Evolutionary conservation across 1,139 yeast species (phyloP).

Genomic region (Zhuliangozyma blackwelliae): DNA sequence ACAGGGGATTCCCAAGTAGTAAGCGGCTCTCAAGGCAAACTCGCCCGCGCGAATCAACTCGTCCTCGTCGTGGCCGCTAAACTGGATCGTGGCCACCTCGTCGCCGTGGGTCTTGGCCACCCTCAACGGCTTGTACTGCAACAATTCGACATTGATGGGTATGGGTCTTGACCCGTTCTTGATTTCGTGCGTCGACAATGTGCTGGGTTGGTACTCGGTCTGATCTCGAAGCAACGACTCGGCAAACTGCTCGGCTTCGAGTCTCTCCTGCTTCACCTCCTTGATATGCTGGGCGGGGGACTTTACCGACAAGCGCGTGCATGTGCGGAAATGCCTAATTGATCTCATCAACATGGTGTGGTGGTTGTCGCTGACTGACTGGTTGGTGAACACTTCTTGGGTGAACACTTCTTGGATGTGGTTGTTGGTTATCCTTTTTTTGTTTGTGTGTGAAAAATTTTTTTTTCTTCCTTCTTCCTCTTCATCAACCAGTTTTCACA

Average conservation of each 20-base stretch:
- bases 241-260: constrained; percentile 28
- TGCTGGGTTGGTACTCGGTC: constrained; percentile 40
- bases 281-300: constrained; percentile 30
- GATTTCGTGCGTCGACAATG: constrained; percentile 28
- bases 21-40: constrained; percentile 87
- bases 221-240: constrained; percentile 25
- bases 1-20: constrained; percentile 83
- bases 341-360: not conserved
- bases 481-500: constrained; percentile 1
- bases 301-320: too few species aligned
- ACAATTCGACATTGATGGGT: constrained; percentile 80
- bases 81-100: constrained; percentile 62
- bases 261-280: constrained; percentile 21
- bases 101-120: constrained; percentile 68
- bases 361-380: not conserved
- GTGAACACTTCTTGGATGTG: too few species aligned
- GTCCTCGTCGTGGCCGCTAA: constrained; percentile 69
- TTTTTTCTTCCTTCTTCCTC: not conserved
- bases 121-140: constrained; percentile 76
- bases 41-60: constrained; percentile 75
- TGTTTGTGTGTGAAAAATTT: constrained; percentile 1
- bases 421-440: too few species aligned
- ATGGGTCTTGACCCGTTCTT: constrained; percentile 45
- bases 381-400: too few species aligned
- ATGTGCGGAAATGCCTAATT: too few species aligned